Evolutionary conservation across 306 rosid genomes (phyloP), one percentile per base, ranked within the genome.

Genomic region (Casuarina equisetifolia): DNA sequence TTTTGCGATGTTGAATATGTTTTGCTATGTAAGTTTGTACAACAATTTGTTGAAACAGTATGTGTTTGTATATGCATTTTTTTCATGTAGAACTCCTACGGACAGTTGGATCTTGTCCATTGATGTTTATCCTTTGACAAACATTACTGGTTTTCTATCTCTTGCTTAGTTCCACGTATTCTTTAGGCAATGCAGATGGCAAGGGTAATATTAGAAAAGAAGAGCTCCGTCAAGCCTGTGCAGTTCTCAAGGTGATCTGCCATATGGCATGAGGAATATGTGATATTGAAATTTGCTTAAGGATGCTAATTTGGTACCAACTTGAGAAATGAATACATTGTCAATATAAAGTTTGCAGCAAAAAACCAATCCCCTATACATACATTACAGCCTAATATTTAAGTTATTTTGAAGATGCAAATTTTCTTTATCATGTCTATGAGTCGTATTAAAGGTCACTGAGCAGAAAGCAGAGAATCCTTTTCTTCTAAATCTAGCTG

Each of bases 221-320:
- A 80, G 97, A 94, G 79, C 88, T 95, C 51, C 87, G 74, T 88
- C 90, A 79, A 73, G 97, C 98, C 74, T 92, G 92, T 88, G 86
- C 86, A 73, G 73, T 85, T 63, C 98, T 91, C 79, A 89, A 91
- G 97, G 98, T 92, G 75, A 86, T 74, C 76, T 84, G n/a, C 57
- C 81, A 57, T 79, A 44, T 54, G 3, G 16, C 62, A 68, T 48
- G 50, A 44, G 20, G 75, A 59, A 13, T 71, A 54, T 75, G 25
- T 53, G 58, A 58, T 58, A 72, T 62, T 81, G n/a, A 62, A 77
- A 62, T 44, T 59, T 9, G 48, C 73, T 54, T 59, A 43, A 25
- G 62, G 50, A 78, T 66, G 70, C 32, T 13, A 40, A 66, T 13
- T 66, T 11, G 50, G 78, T 66, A 32, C 49, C 70, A 39, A 17